Conservation (phyloP, 1,139 yeast genomes). For the Lodderomyces elongisporus region DNA sequence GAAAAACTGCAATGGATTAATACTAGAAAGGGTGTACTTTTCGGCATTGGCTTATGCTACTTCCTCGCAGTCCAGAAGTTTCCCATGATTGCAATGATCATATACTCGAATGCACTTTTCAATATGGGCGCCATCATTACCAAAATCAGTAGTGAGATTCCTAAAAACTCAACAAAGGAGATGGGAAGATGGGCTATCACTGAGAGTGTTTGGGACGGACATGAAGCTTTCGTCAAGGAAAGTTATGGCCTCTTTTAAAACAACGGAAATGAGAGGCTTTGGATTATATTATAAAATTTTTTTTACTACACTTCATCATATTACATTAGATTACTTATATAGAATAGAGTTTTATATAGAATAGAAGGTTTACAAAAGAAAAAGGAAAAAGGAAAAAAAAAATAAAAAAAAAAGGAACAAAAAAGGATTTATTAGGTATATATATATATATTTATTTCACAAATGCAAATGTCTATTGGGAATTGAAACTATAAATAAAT, state of each 20-base stretch:
- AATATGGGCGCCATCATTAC: constrained; percentile 52
- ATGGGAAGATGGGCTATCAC: constrained; percentile 29
- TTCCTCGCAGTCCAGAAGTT: constrained; percentile 34
- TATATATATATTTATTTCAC: no score
- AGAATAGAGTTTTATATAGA: no score
- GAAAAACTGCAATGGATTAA: constrained; percentile 49
- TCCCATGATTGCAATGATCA: constrained; percentile 44
- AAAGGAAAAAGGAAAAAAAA: background rate
- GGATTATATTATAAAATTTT: no score
- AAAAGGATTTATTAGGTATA: no score
- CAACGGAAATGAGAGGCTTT: no score
- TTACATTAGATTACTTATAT: no score
- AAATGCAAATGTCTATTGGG: no score
- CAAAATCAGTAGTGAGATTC: constrained; percentile 51
- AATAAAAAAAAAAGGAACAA: background rate
- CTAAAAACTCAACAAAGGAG: constrained; percentile 20
- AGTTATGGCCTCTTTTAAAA: no score
- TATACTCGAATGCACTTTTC: constrained; percentile 54
- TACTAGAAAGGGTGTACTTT: constrained; percentile 53
- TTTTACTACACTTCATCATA: no score
- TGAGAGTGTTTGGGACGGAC: constrained; percentile 28
- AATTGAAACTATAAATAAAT: no score
- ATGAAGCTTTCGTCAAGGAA: constrained; percentile 5
- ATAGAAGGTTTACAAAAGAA: no score
- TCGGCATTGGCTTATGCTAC: constrained; percentile 55